These are phyloP conservation scores for Stygiomarasmius scandens DNA, from an alignment of 1,284 basidiomycete species.

Conservation along the genomic window DNA sequence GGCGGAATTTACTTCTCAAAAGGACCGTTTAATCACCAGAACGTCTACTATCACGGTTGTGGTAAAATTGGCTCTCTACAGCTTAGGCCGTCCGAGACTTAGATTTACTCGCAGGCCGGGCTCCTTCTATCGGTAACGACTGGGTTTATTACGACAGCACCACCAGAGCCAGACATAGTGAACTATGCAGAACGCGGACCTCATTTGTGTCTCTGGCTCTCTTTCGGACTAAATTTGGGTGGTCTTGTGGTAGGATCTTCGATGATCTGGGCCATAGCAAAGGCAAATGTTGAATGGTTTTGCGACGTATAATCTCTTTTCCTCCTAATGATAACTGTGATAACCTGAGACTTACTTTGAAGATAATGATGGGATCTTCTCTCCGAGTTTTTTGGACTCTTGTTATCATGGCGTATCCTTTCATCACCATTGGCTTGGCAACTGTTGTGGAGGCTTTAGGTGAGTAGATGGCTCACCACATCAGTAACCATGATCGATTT, in stretches of 20 bases:
- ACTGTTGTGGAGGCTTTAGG: too few relatives aligned
- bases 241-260: slow-evolving; percentile 22
- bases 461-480: too few relatives aligned
- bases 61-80: neutral
- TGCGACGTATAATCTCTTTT: slow-evolving; percentile 1
- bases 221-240: slow-evolving; percentile 19
- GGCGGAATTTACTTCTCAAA: neutral
- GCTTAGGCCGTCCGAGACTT: neutral
- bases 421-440: too few relatives aligned
- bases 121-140: slow-evolving; percentile 16
- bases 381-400: too few relatives aligned
- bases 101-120: slow-evolving; percentile 9
- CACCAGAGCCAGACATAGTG: slow-evolving; percentile 12
- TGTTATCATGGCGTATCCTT: too few relatives aligned
- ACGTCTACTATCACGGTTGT: neutral
- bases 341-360: too few relatives aligned
- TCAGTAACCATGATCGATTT: too few relatives aligned
- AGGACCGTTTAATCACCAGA: neutral
- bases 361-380: too few relatives aligned
- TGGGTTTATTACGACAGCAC: slow-evolving; percentile 19
- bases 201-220: slow-evolving; percentile 15
- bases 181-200: slow-evolving; percentile 19
- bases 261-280: slow-evolving; percentile 14
- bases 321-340: neutral
- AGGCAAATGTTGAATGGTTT: slow-evolving; percentile 12